Base-by-base conservation (phyloP, 192 early-diverging fungal species). In the Obelidium mucronatum region DNA sequence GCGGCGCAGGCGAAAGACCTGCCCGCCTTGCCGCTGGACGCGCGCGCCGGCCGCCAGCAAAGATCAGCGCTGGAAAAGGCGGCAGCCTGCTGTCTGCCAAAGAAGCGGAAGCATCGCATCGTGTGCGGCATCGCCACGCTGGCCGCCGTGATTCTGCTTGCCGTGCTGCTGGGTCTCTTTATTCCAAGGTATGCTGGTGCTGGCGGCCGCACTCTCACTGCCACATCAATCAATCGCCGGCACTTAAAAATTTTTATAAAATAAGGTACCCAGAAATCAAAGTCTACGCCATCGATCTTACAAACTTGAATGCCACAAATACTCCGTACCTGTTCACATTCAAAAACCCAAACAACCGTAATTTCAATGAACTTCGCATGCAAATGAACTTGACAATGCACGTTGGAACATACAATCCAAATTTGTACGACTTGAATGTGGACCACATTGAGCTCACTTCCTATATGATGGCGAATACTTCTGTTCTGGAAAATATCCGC, bases 371-470 rank as follows among this genome's bases (percentile, higher is more conserved):
- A 26, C 36, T 77, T 24, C 17, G 17, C 6, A 22, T 77, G 11
- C 40, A 77, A 66, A 70, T 77, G 54, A 77, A 66, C 54, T 24
- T 77, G 24, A 59, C 22, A 3, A 68, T 77, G 67, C 8, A 58
- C 13, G 31, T 77, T 28, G 55, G 55, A 26, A 68, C 67, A 1
- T 68, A 44, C 67, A 77, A 77, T 40, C 76, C 76, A 19, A 77
- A 77, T 42, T 11, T 22, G 34, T 77, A 77, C 48, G 76, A 61
- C 24, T 40, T 77, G 5, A 35, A 54, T 3, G 61, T 77, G 15
- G 58, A 66, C 22, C 37, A 24, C n/a, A 59, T 77, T 33, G 60
- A 68, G 36, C 19, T 77, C 24, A 70, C 34, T 22, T 51, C 69
- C 13, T 24, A 58, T 11, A 72, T 72, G 69, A 58, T 72, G 36